These are phyloP conservation scores for Astrothelium subdiscretum DNA, from an alignment of 495 filamentous ascomycete species.

Conservation along the genomic window DNA sequence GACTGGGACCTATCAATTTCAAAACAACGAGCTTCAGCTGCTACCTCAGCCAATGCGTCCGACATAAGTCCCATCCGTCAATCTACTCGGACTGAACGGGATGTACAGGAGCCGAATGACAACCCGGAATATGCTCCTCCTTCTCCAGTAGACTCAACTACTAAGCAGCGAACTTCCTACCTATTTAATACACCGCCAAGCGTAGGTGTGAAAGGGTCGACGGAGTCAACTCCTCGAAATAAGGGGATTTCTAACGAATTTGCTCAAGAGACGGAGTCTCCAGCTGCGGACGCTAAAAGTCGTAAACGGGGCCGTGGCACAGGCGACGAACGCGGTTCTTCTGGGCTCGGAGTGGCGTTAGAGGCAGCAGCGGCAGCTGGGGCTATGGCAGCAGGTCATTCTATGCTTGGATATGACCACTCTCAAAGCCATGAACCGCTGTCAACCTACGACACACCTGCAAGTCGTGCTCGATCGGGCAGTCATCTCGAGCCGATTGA, in stretches of 20 bases:
- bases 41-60: neutral
- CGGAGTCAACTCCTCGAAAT: neutral
- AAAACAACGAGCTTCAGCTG: slow-evolving; percentile 8
- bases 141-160: slow-evolving; percentile 38
- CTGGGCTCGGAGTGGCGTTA: neutral
- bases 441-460: neutral
- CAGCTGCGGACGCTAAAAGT: neutral
- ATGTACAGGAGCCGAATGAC: neutral
- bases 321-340: neutral
- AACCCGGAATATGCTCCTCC: slow-evolving; percentile 14
- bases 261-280: neutral
- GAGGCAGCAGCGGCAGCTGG: neutral
- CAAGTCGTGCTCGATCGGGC: neutral
- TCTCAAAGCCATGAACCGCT: neutral
- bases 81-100: neutral
- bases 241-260: neutral
- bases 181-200: slow-evolving; percentile 42
- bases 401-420: neutral
- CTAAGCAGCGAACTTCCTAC: slow-evolving; percentile 42
- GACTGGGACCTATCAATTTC: slow-evolving; percentile 15
- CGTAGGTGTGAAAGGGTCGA: neutral
- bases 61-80: neutral
- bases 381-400: neutral
- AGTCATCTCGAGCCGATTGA: slow-evolving; percentile 1
- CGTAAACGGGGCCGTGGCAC: neutral